phyloP scores from a whole-genome alignment of 139 green algal genomes.

The Bryopsis sp. region DNA sequence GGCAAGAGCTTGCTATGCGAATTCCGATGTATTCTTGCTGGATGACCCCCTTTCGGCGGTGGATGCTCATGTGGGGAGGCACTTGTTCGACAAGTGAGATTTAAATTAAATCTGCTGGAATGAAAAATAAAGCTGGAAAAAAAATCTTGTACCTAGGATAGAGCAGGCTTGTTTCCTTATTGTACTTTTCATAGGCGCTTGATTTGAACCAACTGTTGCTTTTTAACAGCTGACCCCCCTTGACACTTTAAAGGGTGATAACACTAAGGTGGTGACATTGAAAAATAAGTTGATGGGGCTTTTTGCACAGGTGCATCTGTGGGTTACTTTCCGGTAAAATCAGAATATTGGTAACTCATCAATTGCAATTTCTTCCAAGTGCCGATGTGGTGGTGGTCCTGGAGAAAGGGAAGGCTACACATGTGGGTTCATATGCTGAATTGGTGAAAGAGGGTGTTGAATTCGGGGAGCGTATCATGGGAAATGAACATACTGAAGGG shows the following conservation, averaged over 20 bases:
- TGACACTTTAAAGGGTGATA: too few species aligned
- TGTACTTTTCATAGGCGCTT: too few species aligned
- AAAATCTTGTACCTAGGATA: too few species aligned
- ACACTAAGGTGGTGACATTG: background rate
- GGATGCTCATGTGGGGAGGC: conserved; percentile 73
- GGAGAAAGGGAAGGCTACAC: conserved; percentile 51
- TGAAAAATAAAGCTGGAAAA: too few species aligned
- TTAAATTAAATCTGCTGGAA: too few species aligned
- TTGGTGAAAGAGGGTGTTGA: conserved; percentile 42
- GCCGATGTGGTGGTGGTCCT: conserved; percentile 82
- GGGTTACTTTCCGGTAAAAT: conserved; percentile 52
- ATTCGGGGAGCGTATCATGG: conserved; percentile 29
- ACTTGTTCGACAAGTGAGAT: conserved; percentile 59
- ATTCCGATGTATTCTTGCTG: conserved; percentile 65
- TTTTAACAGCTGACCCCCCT: too few species aligned
- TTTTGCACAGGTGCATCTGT: conserved; percentile 35
- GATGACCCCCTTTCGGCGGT: conserved; percentile 89
- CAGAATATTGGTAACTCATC: conserved; percentile 80
- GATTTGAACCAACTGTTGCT: too few species aligned
- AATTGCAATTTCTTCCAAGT: conserved; percentile 73
- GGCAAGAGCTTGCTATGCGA: conserved; percentile 62
- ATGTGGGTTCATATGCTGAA: conserved; percentile 49
- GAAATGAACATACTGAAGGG: too few species aligned
- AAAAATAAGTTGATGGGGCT: background rate
- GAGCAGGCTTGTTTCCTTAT: too few species aligned